These are phyloP conservation scores for Penicillium capsulatum DNA, from an alignment of 2,329 filamentous ascomycete species.

Conservation along the genomic window DNA sequence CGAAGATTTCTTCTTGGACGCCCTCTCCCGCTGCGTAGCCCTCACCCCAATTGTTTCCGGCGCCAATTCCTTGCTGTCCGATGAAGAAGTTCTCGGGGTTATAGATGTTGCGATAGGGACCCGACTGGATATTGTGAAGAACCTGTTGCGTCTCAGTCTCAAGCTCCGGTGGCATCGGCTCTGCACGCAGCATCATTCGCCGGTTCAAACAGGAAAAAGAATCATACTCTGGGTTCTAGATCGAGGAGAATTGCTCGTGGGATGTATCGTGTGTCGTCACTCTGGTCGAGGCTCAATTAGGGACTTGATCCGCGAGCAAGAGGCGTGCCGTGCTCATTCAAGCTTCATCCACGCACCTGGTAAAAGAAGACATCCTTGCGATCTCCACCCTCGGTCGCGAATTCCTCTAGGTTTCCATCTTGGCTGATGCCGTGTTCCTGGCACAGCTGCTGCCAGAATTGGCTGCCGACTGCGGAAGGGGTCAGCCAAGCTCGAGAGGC, in stretches of 20 bases:
- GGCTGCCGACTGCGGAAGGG: conserved; percentile 68
- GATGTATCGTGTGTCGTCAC: conserved; percentile 97
- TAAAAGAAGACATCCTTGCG: conserved; percentile 99
- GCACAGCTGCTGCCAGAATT: conserved; percentile 99
- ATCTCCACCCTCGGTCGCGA: conserved; percentile 95
- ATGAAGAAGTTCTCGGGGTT: conserved; percentile 99
- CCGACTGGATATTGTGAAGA: conserved; percentile 86
- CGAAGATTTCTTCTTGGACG: conserved; percentile 95
- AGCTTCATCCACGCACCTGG: conserved; percentile 49
- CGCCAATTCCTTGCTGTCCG: conserved; percentile 86
- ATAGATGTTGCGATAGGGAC: conserved; percentile 97
- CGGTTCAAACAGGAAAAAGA: too few species aligned
- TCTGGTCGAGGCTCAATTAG: conserved; percentile 49
- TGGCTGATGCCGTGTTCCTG: conserved; percentile 97
- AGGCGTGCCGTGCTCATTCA: neutral
- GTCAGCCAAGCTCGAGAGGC: too few species aligned
- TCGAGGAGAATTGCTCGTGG: conserved; percentile 93
- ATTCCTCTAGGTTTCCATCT: conserved; percentile 94
- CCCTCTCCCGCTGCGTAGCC: conserved; percentile 89
- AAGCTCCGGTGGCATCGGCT: neutral
- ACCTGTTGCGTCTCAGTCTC: conserved; percentile 49
- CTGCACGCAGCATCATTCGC: too few species aligned
- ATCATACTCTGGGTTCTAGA: conserved; percentile 77
- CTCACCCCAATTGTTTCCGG: conserved; percentile 97
- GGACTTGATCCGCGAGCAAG: neutral